Evolutionary conservation across 768 basidiomycete genomes (phyloP), one percentile per base, ranked within the genome.

Genomic region (Pleurotus citrinopileatus): DNA sequence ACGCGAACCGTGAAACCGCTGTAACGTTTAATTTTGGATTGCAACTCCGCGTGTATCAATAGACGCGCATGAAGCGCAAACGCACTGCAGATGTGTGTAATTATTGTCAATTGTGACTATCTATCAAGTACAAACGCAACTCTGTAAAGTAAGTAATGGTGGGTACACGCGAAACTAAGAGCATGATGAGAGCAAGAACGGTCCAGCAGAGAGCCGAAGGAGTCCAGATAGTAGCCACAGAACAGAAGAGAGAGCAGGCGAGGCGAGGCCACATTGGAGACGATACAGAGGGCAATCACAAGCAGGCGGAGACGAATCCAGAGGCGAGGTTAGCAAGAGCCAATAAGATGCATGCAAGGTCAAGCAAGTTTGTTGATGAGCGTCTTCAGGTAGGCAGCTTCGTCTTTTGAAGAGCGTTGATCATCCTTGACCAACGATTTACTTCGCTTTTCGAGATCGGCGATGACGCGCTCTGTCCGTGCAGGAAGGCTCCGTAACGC

Each of bases 381-480:
- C 3, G 61, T 65, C 52, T 67, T 65, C 56, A 73, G 57, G 43
- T 65, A 64, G 56, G 65, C 64, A 53, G 67, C 69, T 9, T 60
- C 52, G 25, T 57, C 55, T 19, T 55, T 62, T 9, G 60, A 25
- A 8, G 61, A 42, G 25, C 63, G 63, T 23, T 57, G 58, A 42
- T 62, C 62, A 27, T 70, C 70, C 43, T 73, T 74, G 32, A 73
- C 71, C 6, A 79, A 59, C 12, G 63, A 64, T 56, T 78, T 82
- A 56, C 70, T 68, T 55, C 77, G 76, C 65, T 81, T 84, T 57
- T 89, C 86, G 6, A 83, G 67, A 10, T 62, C 65, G 1, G 73
- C 66, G 45, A 86, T 77, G 6, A 73, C 73, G 38, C 74, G 73
- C 60, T 87, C 86, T 27, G 81, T 65, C 42, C 76, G 74, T 26